phyloP scores from a whole-genome alignment of 306 rosid species.

The Citrullus mucosospermus region DNA sequence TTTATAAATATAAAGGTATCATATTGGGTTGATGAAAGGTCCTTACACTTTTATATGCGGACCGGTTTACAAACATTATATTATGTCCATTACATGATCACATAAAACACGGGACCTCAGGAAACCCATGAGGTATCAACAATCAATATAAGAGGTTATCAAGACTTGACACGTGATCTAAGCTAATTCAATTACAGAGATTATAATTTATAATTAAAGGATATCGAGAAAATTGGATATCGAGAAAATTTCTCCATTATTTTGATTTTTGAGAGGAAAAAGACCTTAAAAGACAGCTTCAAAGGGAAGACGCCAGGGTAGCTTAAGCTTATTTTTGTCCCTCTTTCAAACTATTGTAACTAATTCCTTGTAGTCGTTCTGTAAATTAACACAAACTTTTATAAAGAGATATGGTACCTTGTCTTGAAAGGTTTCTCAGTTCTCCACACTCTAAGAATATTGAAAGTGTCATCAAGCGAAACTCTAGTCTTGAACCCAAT shows the following conservation, averaged over 20 bases:
- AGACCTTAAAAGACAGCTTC: neutral
- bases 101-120: neutral
- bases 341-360: neutral
- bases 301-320: neutral
- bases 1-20: neutral
- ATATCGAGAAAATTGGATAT: neutral
- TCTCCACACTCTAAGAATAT: constrained; percentile 54
- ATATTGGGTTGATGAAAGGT: neutral
- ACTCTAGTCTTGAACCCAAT: constrained; percentile 78
- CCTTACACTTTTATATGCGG: neutral
- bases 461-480: constrained; percentile 47
- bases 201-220: neutral
- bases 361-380: neutral
- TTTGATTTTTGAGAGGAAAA: neutral
- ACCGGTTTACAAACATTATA: neutral
- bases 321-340: neutral
- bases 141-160: neutral
- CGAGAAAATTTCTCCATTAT: neutral
- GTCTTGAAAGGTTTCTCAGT: constrained; percentile 40
- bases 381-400: neutral
- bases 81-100: neutral
- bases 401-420: constrained; percentile 34
- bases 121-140: neutral
- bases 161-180: neutral
- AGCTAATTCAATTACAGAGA: neutral